Evolutionary conservation across 345 rosid genomes (phyloP), one percentile per base, ranked within the genome.

Genomic region (Abelmoschus esculentus): DNA sequence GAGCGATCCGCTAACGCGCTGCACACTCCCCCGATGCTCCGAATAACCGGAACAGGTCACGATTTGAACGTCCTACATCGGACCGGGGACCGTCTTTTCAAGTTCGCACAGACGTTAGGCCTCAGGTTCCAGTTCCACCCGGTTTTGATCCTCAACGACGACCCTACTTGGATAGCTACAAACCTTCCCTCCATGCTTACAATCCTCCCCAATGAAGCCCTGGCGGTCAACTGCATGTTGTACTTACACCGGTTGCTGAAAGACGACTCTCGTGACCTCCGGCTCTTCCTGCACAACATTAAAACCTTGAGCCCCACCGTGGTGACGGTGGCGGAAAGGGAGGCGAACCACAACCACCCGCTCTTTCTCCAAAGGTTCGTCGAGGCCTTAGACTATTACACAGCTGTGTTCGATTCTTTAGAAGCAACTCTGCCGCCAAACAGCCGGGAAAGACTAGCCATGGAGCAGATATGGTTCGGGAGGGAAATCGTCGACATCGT

Each of bases 401-500:
- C 80, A 13, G 90, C 96, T 1, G 73, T 95, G 4, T 91, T 91
- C 61, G 93, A 89, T 13, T 95, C 99, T 6, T 71, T 95, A 44
- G 99, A 95, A 82, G 97, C 96, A 7, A 95, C 99, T 13, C 74
- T 95, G 52, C 96, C 99, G 0, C 96, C 97, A 0, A 88, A 83
- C 71, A 95, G 96, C 82, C 70, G 84, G 56, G 99, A 95, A 74
- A 84, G 99, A 59, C 61, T 90, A 8, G 87, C 83, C 2, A 84
- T 95, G 40, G 99, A 95, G 81, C 84, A 89, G 66, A 68, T 86
- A 70, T 91, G 99, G 99, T 86, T 91, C 22, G 97, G 99, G 26
- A 79, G 78, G 57, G 99, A 95, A 77, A 95, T 95, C 11, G 58
- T 76, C 67, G 97, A 91, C 76, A 83, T 89, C 36, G 86, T 91